Evolutionary conservation across 2,329 filamentous ascomycete genomes (phyloP).

Genomic region (Davidsoniella neocaledoniae): DNA sequence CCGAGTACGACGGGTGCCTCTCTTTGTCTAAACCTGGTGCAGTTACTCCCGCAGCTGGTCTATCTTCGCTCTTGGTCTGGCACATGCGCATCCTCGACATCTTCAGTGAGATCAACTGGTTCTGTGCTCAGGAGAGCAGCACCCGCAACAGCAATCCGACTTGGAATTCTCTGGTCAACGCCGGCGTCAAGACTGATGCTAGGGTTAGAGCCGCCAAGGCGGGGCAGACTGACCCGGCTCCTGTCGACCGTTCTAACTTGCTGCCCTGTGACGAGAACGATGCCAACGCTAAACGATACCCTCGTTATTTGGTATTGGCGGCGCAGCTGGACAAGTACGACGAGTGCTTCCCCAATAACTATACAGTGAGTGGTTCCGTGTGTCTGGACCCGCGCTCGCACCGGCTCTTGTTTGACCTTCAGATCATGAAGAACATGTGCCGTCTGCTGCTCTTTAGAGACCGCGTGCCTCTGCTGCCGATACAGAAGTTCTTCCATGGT

Average conservation of each 20-base stretch:
- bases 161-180: no score
- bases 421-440: neutral
- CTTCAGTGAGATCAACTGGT: conserved; percentile 8
- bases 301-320: neutral
- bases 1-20: neutral
- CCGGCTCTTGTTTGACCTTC: neutral
- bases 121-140: neutral
- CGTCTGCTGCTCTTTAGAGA: conserved; percentile 3
- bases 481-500: neutral
- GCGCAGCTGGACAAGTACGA: neutral
- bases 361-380: neutral
- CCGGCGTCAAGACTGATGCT: no score
- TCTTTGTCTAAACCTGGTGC: neutral
- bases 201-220: no score
- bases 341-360: neutral
- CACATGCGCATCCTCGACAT: conserved; percentile 1
- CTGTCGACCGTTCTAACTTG: neutral
- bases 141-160: neutral
- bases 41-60: neutral
- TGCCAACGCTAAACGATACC: neutral
- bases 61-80: neutral
- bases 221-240: no score
- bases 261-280: no score
- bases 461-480: neutral
- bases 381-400: neutral